Evolutionary conservation across 768 basidiomycete genomes (phyloP), one percentile per base, ranked within the genome.

Genomic region (Suillus luteus): DNA sequence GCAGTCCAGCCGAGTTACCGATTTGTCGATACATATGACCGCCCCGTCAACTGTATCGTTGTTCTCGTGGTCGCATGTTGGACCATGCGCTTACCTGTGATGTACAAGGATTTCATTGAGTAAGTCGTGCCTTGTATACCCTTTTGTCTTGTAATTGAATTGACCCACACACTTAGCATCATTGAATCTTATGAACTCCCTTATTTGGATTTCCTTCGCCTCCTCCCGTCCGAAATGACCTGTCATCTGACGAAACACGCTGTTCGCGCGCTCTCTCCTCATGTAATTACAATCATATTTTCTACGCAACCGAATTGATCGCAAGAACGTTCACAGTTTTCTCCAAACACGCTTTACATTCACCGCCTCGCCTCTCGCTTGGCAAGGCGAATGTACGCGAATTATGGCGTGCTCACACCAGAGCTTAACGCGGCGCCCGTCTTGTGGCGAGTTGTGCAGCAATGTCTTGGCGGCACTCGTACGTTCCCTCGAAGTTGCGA

Each of bases 131-230:
- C 59, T 33, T 62, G 58, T 38, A 55, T 33, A 37, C 12, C 49
- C 41, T 49, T 17, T 46, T 46, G 12, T 51, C 38, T n/a, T 31
- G 22, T 35, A 60, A 55, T 49, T 52, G 54, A 55, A 40, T 48
- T 46, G 68, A 54, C 68, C 63, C 59, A 35, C 65, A 62, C 62
- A 62, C 40, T 60, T 44, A 96, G 94, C 60, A 73, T 88, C 62
- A 88, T 95, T 51, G 91, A 95, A 71, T 77, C 78, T 38, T 88
- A 91, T 70, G 80, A 86, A 41, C 80, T 97, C 46, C 94, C 93
- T 1, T 96, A 95, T 76, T 80, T 97, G 48, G 90, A 94, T 67
- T 83, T 86, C 38, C 74, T 86, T 38, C 83, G 85, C 38, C 70
- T 85, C 40, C 76, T 96, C 8, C 91, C 93, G 1, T 65, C 64